phyloP scores from a whole-genome alignment of 2,329 filamentous ascomycete species.

The Mycogone perniciosa region DNA sequence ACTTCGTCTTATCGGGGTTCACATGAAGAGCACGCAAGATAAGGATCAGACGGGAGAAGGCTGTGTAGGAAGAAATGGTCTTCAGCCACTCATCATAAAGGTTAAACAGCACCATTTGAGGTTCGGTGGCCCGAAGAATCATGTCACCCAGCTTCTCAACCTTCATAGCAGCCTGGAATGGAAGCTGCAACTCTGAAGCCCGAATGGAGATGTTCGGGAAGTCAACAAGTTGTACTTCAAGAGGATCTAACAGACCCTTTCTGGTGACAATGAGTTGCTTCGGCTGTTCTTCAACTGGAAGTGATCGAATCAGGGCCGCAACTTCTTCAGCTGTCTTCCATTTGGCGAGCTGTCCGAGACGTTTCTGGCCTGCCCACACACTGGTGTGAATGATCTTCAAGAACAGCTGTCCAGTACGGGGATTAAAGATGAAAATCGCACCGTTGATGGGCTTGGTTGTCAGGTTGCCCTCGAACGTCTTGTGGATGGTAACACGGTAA shows the following conservation, averaged over 20 bases:
- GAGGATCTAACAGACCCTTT: conserved; percentile 92
- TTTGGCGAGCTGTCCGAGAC: conserved; percentile 94
- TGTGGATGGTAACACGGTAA: conserved; percentile 98
- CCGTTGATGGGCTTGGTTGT: conserved; percentile 99
- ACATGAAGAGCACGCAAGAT: conserved; percentile 94
- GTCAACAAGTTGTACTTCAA: conserved; percentile 94
- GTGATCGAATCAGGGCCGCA: conserved; percentile 86
- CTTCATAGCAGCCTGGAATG: conserved; percentile 99
- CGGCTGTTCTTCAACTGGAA: conserved; percentile 96
- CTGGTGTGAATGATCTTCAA: conserved; percentile 99
- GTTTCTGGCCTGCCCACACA: conserved; percentile 98
- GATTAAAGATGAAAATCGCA: conserved; percentile 99
- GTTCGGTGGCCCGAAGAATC: conserved; percentile 94
- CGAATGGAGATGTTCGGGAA: conserved; percentile 99
- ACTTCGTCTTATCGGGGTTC: conserved; percentile 97
- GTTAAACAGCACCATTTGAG: conserved; percentile 99
- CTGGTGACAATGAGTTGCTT: conserved; percentile 98
- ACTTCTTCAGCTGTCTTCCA: conserved; percentile 99
- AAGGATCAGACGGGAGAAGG: conserved; percentile 89
- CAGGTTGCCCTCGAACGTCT: conserved; percentile 98
- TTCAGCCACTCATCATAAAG: conserved; percentile 98
- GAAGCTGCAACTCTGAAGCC: conserved; percentile 90
- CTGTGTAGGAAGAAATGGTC: conserved; percentile 96
- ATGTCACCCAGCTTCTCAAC: conserved; percentile 98
- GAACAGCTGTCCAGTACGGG: conserved; percentile 95